Conservation (phyloP, 1,139 yeast species). For the Nakaseomyces kungkrabaensis region DNA sequence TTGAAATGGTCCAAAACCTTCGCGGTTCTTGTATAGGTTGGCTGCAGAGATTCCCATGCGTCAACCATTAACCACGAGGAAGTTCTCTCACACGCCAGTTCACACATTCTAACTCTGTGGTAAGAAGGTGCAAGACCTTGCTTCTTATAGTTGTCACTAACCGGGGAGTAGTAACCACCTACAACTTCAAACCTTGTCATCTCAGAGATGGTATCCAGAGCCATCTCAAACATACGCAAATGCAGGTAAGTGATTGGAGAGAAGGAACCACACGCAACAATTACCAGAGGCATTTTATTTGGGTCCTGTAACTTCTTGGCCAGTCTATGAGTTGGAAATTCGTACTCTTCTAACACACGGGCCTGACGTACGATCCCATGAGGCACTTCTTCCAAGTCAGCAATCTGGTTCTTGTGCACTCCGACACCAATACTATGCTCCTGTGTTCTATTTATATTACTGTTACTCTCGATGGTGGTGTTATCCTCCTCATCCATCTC, state of each 20-base stretch:
- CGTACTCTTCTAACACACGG: conserved; percentile 50
- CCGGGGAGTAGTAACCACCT: conserved; percentile 98
- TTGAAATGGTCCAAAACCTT: conserved; percentile 93
- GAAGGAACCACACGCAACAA: conserved; percentile 96
- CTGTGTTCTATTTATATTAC: background rate
- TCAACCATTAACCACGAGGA: conserved; percentile 98
- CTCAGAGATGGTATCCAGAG: conserved; percentile 86
- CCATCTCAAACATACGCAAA: conserved; percentile 97
- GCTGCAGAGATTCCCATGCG: conserved; percentile 96
- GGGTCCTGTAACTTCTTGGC: conserved; percentile 64
- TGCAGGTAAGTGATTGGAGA: conserved; percentile 93
- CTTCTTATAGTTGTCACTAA: conserved; percentile 84
- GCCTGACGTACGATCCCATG: conserved; percentile 89
- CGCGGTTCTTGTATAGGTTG: conserved; percentile 87
- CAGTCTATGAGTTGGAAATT: conserved; percentile 79
- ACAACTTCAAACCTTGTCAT: conserved; percentile 88
- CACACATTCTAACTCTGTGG: conserved; percentile 96
- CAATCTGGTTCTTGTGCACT: conserved; percentile 59
- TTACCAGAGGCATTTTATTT: conserved; percentile 76
- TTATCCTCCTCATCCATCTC: conserved; percentile 3
- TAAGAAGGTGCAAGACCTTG: conserved; percentile 83
- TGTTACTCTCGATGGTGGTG: background rate
- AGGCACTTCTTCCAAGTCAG: conserved; percentile 94
- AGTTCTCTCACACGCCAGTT: conserved; percentile 93
- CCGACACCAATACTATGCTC: conserved; percentile 3